Percentiles rank a stretch among this genome's conserved stretches.
phyloP scores from a whole-genome alignment of 768 basidiomycete species.

The Cystofilobasidium macerans region DNA sequence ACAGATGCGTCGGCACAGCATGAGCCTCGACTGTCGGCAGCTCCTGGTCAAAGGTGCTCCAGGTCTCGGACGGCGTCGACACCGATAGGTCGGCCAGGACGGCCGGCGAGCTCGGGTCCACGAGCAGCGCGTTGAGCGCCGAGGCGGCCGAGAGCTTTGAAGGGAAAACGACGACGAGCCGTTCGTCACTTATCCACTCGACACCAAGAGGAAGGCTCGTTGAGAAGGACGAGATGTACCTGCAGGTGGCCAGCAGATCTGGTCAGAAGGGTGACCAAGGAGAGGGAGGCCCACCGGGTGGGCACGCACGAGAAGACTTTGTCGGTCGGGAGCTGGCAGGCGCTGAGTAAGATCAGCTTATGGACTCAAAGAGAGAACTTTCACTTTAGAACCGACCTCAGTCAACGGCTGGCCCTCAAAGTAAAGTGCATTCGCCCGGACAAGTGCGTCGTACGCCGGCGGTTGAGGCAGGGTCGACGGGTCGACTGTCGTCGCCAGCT shows the following conservation, averaged over 20 bases:
- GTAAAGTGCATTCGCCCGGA: constrained; percentile 14
- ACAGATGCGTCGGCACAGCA: constrained; percentile 10
- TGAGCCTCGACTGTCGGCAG: background rate
- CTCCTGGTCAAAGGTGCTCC: background rate
- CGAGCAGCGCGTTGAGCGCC: background rate
- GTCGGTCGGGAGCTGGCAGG: constrained; percentile 2
- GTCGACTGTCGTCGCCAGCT: background rate
- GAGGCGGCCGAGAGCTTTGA: constrained; percentile 1
- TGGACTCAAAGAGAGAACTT: no score
- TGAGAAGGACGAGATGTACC: background rate
- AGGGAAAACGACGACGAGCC: constrained; percentile 9
- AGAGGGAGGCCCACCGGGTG: constrained; percentile 1
- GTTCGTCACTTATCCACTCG: background rate
- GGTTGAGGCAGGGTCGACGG: background rate
- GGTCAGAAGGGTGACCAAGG: background rate
- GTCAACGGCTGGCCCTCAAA: constrained; percentile 15
- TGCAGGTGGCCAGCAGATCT: background rate
- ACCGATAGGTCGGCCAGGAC: background rate
- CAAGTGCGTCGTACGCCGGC: constrained; percentile 7
- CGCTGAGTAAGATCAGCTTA: background rate
- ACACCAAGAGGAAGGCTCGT: background rate
- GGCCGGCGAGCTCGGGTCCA: background rate
- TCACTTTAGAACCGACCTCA: constrained; percentile 10
- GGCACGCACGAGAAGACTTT: constrained; percentile 18
- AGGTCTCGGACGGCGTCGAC: background rate